These are phyloP conservation scores for Cubamyces sp. DNA, from an alignment of 768 basidiomycete species.

Conservation along the genomic window DNA sequence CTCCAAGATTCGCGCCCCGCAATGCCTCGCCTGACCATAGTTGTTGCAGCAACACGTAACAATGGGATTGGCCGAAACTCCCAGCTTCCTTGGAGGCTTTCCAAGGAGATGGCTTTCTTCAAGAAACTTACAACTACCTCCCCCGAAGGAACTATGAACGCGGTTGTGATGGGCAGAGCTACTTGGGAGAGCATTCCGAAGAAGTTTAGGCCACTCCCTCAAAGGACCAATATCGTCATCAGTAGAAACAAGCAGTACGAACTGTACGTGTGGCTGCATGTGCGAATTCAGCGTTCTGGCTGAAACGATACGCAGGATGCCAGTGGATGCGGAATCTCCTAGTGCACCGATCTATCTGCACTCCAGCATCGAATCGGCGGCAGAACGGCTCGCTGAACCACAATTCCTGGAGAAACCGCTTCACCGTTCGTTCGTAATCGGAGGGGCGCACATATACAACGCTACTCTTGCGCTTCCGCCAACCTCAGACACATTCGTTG, in stretches of 20 bases:
- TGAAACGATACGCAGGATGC: slow-evolving; percentile 13
- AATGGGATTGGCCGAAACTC: slow-evolving; percentile 87
- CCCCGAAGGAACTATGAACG: slow-evolving; percentile 62
- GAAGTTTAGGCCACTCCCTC: slow-evolving; percentile 79
- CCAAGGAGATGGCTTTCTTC: slow-evolving; percentile 92
- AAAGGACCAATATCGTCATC: slow-evolving; percentile 78
- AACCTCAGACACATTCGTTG: slow-evolving; percentile 50
- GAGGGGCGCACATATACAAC: slow-evolving; percentile 86
- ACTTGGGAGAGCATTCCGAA: slow-evolving; percentile 97
- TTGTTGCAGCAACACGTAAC: slow-evolving; percentile 86
- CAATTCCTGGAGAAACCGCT: slow-evolving; percentile 33
- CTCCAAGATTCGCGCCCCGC: too few relatives aligned
- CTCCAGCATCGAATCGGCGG: slow-evolving; percentile 47
- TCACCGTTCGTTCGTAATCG: slow-evolving; percentile 82
- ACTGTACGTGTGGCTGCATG: slow-evolving; percentile 51
- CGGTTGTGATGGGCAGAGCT: slow-evolving; percentile 92
- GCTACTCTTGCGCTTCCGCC: slow-evolving; percentile 55
- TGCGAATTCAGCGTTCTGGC: background rate
- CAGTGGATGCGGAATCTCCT: slow-evolving; percentile 9
- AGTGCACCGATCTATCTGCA: slow-evolving; percentile 40
- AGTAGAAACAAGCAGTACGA: slow-evolving; percentile 61
- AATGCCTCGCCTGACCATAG: slow-evolving; percentile 69
- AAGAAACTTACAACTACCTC: slow-evolving; percentile 72
- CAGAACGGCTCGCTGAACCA: slow-evolving; percentile 36
- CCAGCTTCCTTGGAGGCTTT: slow-evolving; percentile 85